These are phyloP conservation scores for Candida hungchunana DNA, from an alignment of 805 yeast species.

Conservation along the genomic window DNA sequence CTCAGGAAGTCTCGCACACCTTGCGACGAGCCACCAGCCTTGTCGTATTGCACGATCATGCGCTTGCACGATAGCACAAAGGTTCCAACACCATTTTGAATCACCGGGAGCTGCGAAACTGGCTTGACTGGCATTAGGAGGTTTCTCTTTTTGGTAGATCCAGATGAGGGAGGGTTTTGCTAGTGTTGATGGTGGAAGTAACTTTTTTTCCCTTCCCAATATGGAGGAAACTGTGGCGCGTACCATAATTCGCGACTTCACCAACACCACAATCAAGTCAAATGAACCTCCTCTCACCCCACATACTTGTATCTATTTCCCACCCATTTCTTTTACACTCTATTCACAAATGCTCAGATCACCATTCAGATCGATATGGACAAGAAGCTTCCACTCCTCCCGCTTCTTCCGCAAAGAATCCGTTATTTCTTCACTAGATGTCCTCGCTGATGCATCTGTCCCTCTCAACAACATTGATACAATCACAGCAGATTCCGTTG, in stretches of 20 bases:
- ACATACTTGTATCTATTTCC: too few species aligned
- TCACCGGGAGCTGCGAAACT: slow-evolving; percentile 50
- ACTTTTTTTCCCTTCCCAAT: too few species aligned
- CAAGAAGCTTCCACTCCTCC: slow-evolving; percentile 5
- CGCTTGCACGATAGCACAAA: slow-evolving; percentile 63
- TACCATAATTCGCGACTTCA: not conserved
- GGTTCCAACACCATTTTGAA: slow-evolving; percentile 76
- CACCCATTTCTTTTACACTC: too few species aligned
- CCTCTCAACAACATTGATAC: slow-evolving; percentile 50
- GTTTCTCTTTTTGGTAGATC: too few species aligned
- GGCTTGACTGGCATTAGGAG: slow-evolving; percentile 54
- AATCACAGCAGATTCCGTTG: slow-evolving; percentile 51
- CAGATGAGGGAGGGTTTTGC: not conserved
- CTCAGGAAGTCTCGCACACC: slow-evolving; percentile 74
- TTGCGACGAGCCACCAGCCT: slow-evolving; percentile 92
- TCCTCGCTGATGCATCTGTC: slow-evolving; percentile 37
- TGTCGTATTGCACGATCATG: slow-evolving; percentile 77
- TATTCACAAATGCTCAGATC: too few species aligned
- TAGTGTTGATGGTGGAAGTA: not conserved
- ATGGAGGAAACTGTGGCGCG: too few species aligned
- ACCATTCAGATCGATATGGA: not conserved
- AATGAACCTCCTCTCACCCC: not conserved
- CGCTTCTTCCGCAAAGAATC: slow-evolving; percentile 10
- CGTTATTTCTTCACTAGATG: slow-evolving; percentile 37
- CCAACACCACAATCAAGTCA: not conserved